phyloP scores from a whole-genome alignment of 495 filamentous ascomycete species.

The Hapsidospora chrysogenum region DNA sequence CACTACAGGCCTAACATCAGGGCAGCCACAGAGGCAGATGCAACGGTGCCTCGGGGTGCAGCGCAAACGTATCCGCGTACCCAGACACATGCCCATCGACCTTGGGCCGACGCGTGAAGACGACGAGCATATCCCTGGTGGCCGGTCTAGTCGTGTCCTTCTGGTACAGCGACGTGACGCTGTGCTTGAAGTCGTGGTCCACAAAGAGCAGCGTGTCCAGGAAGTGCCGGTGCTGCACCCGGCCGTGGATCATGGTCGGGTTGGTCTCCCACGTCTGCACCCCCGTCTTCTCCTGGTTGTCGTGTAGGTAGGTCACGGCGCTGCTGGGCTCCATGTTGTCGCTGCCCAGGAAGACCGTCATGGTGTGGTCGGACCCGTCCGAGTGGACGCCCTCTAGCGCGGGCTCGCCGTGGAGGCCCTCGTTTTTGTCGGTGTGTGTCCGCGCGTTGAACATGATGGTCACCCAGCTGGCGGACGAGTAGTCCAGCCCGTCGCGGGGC shows the following conservation, averaged over 20 bases:
- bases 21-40: too few relatives aligned
- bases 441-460: slow-evolving; percentile 1
- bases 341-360: neutral
- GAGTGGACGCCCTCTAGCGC: slow-evolving; percentile 3
- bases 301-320: slow-evolving; percentile 2
- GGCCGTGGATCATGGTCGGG: neutral
- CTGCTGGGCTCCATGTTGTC: slow-evolving; percentile 1
- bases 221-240: slow-evolving; percentile 1
- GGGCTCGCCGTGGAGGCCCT: slow-evolving; percentile 1
- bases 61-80: neutral
- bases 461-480: neutral
- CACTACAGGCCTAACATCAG: too few relatives aligned
- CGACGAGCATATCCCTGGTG: slow-evolving; percentile 1
- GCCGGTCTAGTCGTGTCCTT: neutral
- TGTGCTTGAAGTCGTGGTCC: slow-evolving; percentile 2
- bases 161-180: neutral
- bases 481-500: slow-evolving; percentile 1
- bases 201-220: slow-evolving; percentile 2
- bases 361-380: slow-evolving; percentile 3
- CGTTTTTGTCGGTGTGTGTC: neutral
- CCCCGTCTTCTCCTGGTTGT: slow-evolving; percentile 3
- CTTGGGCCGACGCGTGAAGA: slow-evolving; percentile 2
- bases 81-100: neutral
- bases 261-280: neutral
- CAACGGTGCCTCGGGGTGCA: too few relatives aligned